A percentile compares a stretch with the other conserved stretches of the same genome.
phyloP scores from a whole-genome alignment of 345 rosid species.

The Cardamine resedifolia region DNA sequence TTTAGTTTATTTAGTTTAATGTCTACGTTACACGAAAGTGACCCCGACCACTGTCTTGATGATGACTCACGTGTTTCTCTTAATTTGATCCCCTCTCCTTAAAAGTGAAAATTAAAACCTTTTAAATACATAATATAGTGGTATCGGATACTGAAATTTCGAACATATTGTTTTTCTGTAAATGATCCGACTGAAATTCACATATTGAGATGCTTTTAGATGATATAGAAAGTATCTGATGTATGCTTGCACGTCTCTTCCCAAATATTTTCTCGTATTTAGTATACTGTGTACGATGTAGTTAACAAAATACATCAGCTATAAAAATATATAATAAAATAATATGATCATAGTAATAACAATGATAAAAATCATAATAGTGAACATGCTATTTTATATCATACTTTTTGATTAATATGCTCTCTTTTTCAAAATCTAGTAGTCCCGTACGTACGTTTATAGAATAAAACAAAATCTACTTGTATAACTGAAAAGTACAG shows the following conservation, averaged over 20 bases:
- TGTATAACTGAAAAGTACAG: background rate
- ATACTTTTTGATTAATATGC: background rate
- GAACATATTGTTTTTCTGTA: background rate
- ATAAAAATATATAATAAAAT: background rate
- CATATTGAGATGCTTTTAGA: background rate
- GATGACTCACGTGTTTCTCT: slow-evolving; percentile 32
- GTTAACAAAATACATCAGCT: background rate
- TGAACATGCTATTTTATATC: background rate
- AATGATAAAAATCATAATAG: background rate
- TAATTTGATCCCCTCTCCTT: background rate
- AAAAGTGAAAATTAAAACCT: background rate
- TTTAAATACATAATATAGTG: background rate
- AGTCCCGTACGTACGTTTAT: background rate
- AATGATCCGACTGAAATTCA: background rate
- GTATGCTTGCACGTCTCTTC: background rate
- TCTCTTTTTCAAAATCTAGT: background rate
- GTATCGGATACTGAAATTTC: background rate
- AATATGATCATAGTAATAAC: background rate
- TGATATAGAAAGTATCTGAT: background rate
- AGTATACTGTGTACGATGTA: background rate
- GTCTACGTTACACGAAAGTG: slow-evolving; percentile 32
- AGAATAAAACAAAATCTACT: background rate
- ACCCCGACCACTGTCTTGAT: slow-evolving; percentile 33
- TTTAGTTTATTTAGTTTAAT: slow-evolving; percentile 8
- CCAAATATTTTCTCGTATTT: background rate